Conservation (phyloP, 208 protist species). For the Vickermania ingenoplastis region DNA sequence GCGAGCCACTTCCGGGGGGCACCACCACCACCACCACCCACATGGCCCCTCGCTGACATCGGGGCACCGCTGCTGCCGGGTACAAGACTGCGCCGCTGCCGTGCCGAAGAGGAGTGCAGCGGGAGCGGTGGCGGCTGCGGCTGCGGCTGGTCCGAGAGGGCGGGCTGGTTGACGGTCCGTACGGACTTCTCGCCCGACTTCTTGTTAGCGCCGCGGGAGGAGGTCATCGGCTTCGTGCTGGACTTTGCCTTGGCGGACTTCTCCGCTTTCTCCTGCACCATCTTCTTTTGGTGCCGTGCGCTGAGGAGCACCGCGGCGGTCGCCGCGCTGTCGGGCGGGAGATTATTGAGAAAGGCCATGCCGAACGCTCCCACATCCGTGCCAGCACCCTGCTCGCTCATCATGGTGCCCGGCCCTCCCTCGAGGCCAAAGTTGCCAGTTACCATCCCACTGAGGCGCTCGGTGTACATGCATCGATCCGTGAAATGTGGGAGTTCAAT, state of each 20-base stretch:
- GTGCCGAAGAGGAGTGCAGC: not conserved
- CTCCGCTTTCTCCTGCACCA: not conserved
- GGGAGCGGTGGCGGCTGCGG: not conserved
- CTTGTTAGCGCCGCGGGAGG: not conserved
- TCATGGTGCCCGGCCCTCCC: conserved; percentile 1
- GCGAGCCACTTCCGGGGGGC: not conserved
- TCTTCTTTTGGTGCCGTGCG: not conserved
- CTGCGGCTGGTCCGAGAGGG: not conserved
- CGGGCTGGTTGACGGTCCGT: not conserved
- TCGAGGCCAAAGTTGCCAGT: conserved; percentile 19
- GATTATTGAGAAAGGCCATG: not conserved
- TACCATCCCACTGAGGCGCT: conserved; percentile 30
- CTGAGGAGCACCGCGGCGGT: not conserved
- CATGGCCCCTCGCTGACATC: not conserved
- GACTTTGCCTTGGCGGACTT: not conserved
- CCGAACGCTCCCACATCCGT: not conserved
- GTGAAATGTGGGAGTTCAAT: conserved; percentile 79
- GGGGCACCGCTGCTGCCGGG: not conserved
- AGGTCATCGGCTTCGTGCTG: not conserved
- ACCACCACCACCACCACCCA: too few relatives aligned
- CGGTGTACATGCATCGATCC: conserved; percentile 46
- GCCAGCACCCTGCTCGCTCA: not conserved
- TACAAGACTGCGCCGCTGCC: not conserved
- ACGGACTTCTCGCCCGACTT: not conserved
- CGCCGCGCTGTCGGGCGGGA: not conserved